Base-by-base conservation (phyloP, 2,329 filamentous ascomycete genomes). In the Onygenales sp. region DNA sequence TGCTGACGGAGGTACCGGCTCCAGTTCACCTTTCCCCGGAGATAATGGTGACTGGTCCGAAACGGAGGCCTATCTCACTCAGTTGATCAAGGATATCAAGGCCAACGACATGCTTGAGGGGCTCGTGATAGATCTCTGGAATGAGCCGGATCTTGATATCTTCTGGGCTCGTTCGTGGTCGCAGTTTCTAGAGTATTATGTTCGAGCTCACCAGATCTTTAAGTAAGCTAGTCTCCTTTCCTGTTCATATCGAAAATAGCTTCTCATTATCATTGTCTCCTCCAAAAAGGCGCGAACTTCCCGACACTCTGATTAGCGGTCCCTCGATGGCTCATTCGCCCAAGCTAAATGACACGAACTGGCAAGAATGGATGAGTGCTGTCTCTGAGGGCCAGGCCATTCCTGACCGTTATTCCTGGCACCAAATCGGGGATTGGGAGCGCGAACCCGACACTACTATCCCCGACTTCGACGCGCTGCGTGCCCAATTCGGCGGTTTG, bases 121-220 rank as follows among this genome's bases (percentile, higher is more conserved):
- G 0, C 57, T 80, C 0, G 65, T 75, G 0, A 62, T 75, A 8
- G 78, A 80, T 50, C 71, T 78, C 37, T 80, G 77, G 77, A 80
- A 80, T 53, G 77, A 80, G 62, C 74, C 77, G 0, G 77, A 79
- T 52, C 54, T 57, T 8, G 43, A 9, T 3, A 62, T 60, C 45
- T 77, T 75, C 67, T 70, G 69, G 63, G 53, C 52, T 6, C 62
- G 72, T 3, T 46, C 56, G 1, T 65, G 67, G 56, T 32, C 63
- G 10, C 74, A 77, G 53, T 77, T 64, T 50, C 54, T 76, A 8
- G 60, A 73, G 43, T 60, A 73, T 42, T 76, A 69, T 61, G 63
- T 63, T 27, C 63, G 70, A 32, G 71, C 70, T 3, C 64, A 71
- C 54, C 62, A 69, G 27, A 57, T 65, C 4, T 58, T 76, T n/a